Evolutionary conservation across 2,329 filamentous ascomycete species (phyloP).

Genomic region (Fusarium sp.): DNA sequence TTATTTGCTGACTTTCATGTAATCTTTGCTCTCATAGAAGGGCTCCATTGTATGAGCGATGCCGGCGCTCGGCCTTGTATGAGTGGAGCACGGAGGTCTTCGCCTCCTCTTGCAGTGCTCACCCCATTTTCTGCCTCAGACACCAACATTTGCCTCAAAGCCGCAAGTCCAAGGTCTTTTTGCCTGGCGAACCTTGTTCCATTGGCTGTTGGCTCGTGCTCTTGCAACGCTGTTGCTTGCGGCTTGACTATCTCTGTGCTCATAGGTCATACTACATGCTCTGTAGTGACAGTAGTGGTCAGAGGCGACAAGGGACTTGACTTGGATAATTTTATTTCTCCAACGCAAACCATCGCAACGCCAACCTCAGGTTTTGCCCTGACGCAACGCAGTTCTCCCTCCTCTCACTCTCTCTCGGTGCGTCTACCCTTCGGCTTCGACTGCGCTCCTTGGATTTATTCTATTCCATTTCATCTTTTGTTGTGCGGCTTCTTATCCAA

Average conservation of each 20-base stretch:
- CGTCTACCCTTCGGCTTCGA: constrained; percentile 33
- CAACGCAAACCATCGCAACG: constrained; percentile 33
- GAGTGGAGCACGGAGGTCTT: constrained; percentile 24
- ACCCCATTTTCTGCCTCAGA: constrained; percentile 45
- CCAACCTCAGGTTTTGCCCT: constrained; percentile 35
- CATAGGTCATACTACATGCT: constrained; percentile 17
- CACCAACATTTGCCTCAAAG: constrained; percentile 38
- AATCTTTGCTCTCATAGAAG: neutral
- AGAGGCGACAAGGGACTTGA: neutral
- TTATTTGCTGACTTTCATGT: neutral
- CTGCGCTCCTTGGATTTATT: constrained; percentile 28
- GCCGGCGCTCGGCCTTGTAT: constrained; percentile 23
- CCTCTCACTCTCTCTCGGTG: constrained; percentile 32
- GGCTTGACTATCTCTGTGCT: constrained; percentile 30
- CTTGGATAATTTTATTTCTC: constrained; percentile 47
- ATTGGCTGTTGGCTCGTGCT: constrained; percentile 25
- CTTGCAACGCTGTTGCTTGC: constrained; percentile 15
- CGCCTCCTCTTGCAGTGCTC: constrained; percentile 3
- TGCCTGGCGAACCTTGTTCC: constrained; percentile 5
- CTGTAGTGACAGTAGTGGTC: neutral
- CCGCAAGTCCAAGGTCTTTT: neutral
- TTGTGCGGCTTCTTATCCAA: constrained; percentile 25
- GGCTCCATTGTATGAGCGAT: constrained; percentile 25
- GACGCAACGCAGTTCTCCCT: constrained; percentile 38
- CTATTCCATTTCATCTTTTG: constrained; percentile 12